These are phyloP conservation scores for Zygotorulaspora florentina DNA, from an alignment of 805 yeast species.

Conservation along the genomic window DNA sequence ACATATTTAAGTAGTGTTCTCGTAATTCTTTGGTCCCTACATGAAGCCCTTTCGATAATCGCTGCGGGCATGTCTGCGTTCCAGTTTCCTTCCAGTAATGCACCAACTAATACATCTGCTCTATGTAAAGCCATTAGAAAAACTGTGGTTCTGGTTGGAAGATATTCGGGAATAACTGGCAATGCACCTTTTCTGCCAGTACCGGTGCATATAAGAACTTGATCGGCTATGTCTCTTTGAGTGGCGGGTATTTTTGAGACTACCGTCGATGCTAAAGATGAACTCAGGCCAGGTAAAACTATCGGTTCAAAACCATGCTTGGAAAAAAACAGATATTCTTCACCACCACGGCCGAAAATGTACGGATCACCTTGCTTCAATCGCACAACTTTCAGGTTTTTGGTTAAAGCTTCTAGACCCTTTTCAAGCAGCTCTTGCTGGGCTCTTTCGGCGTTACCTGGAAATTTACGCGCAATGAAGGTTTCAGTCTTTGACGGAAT, in stretches of 20 bases:
- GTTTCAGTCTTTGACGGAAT: conserved; percentile 73
- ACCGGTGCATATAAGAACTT: conserved; percentile 89
- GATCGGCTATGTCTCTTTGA: conserved; percentile 88
- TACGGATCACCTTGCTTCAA: conserved; percentile 97
- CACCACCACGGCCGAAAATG: conserved; percentile 95
- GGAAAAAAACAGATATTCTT: conserved; percentile 70
- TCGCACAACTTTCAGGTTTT: conserved; percentile 78
- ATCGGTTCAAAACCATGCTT: conserved; percentile 63
- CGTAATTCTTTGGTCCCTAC: conserved; percentile 86
- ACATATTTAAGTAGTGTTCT: conserved; percentile 66
- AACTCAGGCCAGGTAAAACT: conserved; percentile 84
- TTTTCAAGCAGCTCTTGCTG: conserved; percentile 75
- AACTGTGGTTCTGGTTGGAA: conserved; percentile 69
- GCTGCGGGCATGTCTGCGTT: conserved; percentile 70
- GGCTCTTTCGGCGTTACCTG: conserved; percentile 94
- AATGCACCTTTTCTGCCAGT: conserved; percentile 84
- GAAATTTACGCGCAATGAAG: conserved; percentile 89
- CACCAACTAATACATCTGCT: conserved; percentile 45
- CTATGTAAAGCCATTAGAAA: conserved; percentile 90
- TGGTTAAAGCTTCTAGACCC: conserved; percentile 59
- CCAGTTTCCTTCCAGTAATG: conserved; percentile 60
- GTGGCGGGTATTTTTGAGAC: conserved; percentile 84
- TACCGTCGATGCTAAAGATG: conserved; percentile 85
- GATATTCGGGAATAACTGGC: conserved; percentile 74
- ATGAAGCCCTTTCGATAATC: conserved; percentile 84